A percentile compares a stretch with the other conserved stretches of the same genome.
Conservation (phyloP, 805 yeast genomes). For the Nakazawaea ishiwadae region DNA sequence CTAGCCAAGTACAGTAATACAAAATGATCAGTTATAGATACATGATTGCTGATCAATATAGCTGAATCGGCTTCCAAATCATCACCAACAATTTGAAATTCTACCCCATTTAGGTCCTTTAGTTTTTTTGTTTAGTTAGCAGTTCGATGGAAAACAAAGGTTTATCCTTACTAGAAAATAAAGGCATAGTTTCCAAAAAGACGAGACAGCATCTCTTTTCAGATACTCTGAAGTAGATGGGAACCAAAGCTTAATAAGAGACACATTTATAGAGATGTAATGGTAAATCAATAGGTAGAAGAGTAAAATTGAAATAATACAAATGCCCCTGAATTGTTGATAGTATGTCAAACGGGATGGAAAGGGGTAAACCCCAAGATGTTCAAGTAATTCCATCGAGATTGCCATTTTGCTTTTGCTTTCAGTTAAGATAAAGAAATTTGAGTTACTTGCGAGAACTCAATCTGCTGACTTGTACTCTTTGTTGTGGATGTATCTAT, state of each 20-base stretch:
- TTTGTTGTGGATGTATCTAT: too few relatives aligned
- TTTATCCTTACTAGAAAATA: conserved; percentile 24
- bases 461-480: too few relatives aligned
- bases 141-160: conserved; percentile 2
- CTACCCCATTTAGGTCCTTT: conserved; percentile 32
- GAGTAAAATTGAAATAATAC: conserved; percentile 18
- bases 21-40: conserved; percentile 61
- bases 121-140: neutral
- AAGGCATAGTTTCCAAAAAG: conserved; percentile 28
- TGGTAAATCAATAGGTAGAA: conserved; percentile 20
- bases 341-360: conserved; percentile 14
- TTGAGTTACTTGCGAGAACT: too few relatives aligned
- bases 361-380: conserved; percentile 26
- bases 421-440: too few relatives aligned
- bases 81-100: conserved; percentile 40
- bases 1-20: conserved; percentile 41
- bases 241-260: conserved; percentile 11
- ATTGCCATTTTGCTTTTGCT: too few relatives aligned
- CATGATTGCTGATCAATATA: conserved; percentile 47
- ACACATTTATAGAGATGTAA: conserved; percentile 17
- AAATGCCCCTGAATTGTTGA: conserved; percentile 18
- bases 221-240: conserved; percentile 19
- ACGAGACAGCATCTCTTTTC: conserved; percentile 17
- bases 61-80: conserved; percentile 31
- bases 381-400: conserved; percentile 29